Base-by-base conservation (phyloP, 371 early-diverging fungal species). In the Syncephalastrum racemosum region DNA sequence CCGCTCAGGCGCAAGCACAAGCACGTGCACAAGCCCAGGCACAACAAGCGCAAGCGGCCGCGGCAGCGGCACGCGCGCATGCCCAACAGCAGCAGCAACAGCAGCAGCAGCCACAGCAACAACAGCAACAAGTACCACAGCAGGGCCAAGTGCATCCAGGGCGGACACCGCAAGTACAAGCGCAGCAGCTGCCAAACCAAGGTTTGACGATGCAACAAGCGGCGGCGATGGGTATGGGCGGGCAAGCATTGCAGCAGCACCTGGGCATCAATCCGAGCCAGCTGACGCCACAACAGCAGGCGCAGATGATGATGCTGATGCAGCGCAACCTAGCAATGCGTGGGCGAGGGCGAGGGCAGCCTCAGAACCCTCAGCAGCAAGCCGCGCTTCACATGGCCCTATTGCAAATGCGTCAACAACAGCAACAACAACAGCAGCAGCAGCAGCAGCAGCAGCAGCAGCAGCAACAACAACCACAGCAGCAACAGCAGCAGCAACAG, bases 271-370 rank as follows among this genome's bases (percentile, higher is more conserved):
- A 69, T 50, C 48, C 50, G 4, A 52, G 50, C 3, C 73, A 70
- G 31, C 22, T 70, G 41, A 77, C 50, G 49, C 56, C 61, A 25
- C 68, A 60, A 47, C 76, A 68, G 18, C 36, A 71, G 24, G 24
- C 69, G 19, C 74, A 73, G 46, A 71, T 67, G 7, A 41, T 77
- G 6, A 69, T 77, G 65, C 41, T 68, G 31, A 73, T 73, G 52
- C 50, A 63, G 46, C 62, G 51, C 20, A 23, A 64, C 23, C 24
- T 59, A 15, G 59, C 68, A 22, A 60, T 59, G 59, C 50, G 66
- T 31, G 75, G 73, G 5, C 56, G 71, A 39, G 75, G 70, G 19
- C 60, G 68, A 18, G 70, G 70, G 4, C 63, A 62, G 10, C 36
- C 36, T 10, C 36, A 31, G 36, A 27, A 47, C 36, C 46, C 45